Conservation (phyloP, 345 rosid species). For the Sonneratia caseolaris region DNA sequence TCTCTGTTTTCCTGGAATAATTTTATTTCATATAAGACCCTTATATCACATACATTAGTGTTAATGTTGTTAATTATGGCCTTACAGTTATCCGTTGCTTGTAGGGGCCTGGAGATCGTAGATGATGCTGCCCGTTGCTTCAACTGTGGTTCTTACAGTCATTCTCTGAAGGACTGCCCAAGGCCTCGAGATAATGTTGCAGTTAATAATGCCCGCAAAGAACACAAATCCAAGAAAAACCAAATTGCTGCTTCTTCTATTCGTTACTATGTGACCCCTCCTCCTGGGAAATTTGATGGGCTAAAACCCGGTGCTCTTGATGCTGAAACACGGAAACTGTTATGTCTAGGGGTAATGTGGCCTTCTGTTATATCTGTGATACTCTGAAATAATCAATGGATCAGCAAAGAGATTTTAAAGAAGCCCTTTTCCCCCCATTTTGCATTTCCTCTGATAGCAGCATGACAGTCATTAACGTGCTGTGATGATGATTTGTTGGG, state of each 20-base stretch:
- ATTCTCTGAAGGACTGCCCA: constrained; percentile 75
- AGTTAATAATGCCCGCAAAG: constrained; percentile 71
- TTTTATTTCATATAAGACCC: not conserved
- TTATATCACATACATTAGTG: not conserved
- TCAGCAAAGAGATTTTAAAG: not conserved
- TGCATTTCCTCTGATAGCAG: not conserved
- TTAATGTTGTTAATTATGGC: not conserved
- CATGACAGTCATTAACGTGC: not conserved
- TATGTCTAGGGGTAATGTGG: constrained; percentile 69
- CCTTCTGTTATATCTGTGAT: not conserved
- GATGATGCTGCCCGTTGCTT: constrained; percentile 80
- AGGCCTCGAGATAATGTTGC: constrained; percentile 80
- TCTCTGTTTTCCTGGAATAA: not conserved
- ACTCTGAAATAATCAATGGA: not conserved
- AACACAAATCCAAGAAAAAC: constrained; percentile 56
- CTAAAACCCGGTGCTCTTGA: constrained; percentile 80
- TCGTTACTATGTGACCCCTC: constrained; percentile 64
- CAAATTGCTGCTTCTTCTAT: constrained; percentile 44
- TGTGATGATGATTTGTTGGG: not conserved
- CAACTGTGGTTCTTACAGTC: constrained; percentile 87
- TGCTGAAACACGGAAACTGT: constrained; percentile 65
- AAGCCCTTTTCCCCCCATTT: not conserved
- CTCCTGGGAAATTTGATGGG: constrained; percentile 73
- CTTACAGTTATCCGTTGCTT: constrained; percentile 10
- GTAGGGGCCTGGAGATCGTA: constrained; percentile 65